Percentiles rank a stretch among this genome's conserved stretches.
Conservation (phyloP, 1,139 yeast species). For the Meyerozyma elateridarum region DNA sequence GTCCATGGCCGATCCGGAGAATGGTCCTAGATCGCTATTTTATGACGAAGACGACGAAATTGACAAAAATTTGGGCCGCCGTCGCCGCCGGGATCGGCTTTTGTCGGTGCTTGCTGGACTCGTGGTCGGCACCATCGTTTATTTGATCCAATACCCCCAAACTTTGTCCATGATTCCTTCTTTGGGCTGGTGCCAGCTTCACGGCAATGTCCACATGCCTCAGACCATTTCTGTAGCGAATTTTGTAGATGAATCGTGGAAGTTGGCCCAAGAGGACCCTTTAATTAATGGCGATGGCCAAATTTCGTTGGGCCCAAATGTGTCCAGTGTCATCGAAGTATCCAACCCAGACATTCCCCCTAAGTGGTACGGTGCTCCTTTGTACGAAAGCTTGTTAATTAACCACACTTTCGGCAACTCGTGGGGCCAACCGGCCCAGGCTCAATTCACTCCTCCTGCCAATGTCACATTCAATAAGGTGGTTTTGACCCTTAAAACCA, state of each 20-base stretch:
- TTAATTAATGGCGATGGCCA: not conserved
- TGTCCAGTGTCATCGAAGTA: constrained; percentile 21
- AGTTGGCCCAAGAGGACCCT: no score
- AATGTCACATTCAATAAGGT: constrained; percentile 51
- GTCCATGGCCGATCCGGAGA: no score
- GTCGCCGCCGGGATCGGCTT: not conserved
- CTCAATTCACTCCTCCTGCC: constrained; percentile 34
- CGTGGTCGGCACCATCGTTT: constrained; percentile 1
- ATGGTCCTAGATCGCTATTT: no score
- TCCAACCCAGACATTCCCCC: constrained; percentile 26
- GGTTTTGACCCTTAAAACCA: constrained; percentile 52
- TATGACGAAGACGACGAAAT: not conserved
- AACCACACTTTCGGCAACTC: constrained; percentile 51
- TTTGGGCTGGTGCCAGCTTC: no score
- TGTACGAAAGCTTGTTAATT: constrained; percentile 35
- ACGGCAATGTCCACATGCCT: constrained; percentile 2
- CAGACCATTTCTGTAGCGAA: not conserved
- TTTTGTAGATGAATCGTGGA: constrained; percentile 2
- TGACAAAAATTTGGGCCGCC: not conserved
- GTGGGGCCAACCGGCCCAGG: constrained; percentile 51
- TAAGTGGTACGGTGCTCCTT: constrained; percentile 34
- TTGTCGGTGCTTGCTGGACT: constrained; percentile 1
- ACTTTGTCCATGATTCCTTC: constrained; percentile 3
- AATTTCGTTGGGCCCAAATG: not conserved
- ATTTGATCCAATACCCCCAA: constrained; percentile 1